Base-by-base conservation (phyloP, 192 early-diverging fungal species). In the Backusella circina region DNA sequence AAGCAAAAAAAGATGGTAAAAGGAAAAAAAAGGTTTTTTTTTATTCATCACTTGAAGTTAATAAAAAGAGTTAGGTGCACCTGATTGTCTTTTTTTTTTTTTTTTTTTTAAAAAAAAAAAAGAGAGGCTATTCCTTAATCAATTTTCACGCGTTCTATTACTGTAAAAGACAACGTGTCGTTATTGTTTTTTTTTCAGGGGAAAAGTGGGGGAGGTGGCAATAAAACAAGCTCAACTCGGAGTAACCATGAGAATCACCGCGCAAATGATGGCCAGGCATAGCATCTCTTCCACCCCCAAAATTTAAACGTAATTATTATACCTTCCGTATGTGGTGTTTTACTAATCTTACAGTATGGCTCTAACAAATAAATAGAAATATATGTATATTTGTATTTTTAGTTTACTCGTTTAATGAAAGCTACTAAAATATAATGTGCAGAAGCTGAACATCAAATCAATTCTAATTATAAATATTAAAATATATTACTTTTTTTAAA, bases 1-100 rank as follows among this genome's bases (percentile, higher is more conserved):
- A 51, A 51, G 75, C 21, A 72, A 41, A n/a, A 50, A 47, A 38
- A 16, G 35, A 18, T 72, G 72, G 36, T 44, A 65, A 39, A 39
- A 61, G 51, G 38, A 51, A 71, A 50, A 36, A 39, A 38, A 30
- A 30, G 26, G 23, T 32, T 36, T 35, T 38, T 38, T 67, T 31
- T 32, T 36, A 6, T 66, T 16, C 26, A 32, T 16, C 65, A 32
- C 9, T 31, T 5, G 0, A 50, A 50, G n/a, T n/a, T 50, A 50
- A 50, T n/a, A 50, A 50, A 50, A 50, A n/a, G 5, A n/a, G 47
- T 50, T 50, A n/a, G 47, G 18, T 39, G n/a, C 47, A 50, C 47
- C 47, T 50, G 47, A 50, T 50, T 50, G 3, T 5, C n/a, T 5
- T 50, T 50, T 50, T 50, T 21, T n/a, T 50, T 50, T 50, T 50